Evolutionary conservation across 345 rosid genomes (phyloP).

Genomic region (Gossypioides kirkii): DNA sequence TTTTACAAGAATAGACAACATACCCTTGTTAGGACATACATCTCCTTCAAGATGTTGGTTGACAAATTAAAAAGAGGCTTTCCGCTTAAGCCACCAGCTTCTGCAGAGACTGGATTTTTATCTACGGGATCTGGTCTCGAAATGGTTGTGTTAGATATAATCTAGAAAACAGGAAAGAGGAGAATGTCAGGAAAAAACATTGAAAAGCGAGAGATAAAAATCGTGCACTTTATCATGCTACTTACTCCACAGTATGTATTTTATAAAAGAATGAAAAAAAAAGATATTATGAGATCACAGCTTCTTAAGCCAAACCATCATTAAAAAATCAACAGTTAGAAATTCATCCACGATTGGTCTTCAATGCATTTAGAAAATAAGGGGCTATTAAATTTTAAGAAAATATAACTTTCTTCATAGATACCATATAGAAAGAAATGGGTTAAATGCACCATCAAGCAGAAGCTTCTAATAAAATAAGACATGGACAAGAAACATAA

Average conservation of each 20-base stretch:
- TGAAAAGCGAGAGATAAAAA: neutral
- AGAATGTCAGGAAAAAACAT: neutral
- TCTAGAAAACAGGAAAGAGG: constrained; percentile 33
- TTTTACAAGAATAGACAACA: constrained; percentile 20
- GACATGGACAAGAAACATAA: neutral
- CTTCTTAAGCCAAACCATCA: neutral
- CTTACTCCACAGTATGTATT: neutral
- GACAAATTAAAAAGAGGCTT: constrained; percentile 77
- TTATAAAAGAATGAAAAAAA: neutral
- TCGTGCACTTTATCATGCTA: neutral
- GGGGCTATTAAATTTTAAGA: neutral
- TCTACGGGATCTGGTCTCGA: constrained; percentile 73
- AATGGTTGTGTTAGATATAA: constrained; percentile 88
- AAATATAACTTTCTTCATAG: neutral
- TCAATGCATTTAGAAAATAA: neutral
- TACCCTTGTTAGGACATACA: constrained; percentile 92
- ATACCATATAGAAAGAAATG: neutral
- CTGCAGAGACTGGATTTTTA: constrained; percentile 51
- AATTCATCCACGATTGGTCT: neutral
- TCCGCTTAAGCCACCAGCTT: constrained; percentile 91
- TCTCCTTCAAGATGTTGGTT: constrained; percentile 72
- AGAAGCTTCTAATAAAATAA: neutral
- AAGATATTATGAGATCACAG: neutral
- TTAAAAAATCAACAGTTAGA: neutral
- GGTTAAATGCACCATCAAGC: neutral